phyloP scores from a whole-genome alignment of 768 basidiomycete genomes.

The Tricholoma bakamatsutake region DNA sequence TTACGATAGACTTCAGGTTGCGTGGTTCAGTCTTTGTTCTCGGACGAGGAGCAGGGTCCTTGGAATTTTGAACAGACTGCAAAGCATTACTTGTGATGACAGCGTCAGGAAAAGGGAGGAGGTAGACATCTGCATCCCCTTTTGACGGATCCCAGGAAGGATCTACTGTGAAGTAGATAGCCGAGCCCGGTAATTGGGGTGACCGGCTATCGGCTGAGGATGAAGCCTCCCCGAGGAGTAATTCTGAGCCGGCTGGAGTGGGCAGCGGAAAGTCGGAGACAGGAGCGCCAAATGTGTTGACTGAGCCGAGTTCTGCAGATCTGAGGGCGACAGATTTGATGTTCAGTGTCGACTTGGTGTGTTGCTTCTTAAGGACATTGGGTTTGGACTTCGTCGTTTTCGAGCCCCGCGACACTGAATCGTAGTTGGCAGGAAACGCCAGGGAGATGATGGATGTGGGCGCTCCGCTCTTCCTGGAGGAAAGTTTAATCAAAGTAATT shows the following conservation, averaged over 20 bases:
- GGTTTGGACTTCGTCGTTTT: slow-evolving; percentile 6
- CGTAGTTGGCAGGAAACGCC: background rate
- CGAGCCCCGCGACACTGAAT: background rate
- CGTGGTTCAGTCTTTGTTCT: slow-evolving; percentile 1
- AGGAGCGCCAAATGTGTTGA: background rate
- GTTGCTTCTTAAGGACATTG: slow-evolving; percentile 3
- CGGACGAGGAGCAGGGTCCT: background rate
- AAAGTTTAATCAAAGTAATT: background rate
- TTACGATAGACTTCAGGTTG: background rate
- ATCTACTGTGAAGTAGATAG: slow-evolving; percentile 14
- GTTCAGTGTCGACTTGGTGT: slow-evolving; percentile 5
- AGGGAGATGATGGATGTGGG: background rate
- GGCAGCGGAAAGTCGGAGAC: slow-evolving; percentile 2
- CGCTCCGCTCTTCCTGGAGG: background rate
- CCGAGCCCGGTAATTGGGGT: background rate
- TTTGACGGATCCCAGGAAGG: slow-evolving; percentile 12
- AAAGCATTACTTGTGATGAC: background rate
- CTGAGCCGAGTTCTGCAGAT: slow-evolving; percentile 1
- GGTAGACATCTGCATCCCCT: slow-evolving; percentile 9
- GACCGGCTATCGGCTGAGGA: background rate
- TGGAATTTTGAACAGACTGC: background rate
- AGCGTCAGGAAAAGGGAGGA: slow-evolving; percentile 5
- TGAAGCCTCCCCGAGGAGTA: background rate
- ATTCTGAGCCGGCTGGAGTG: background rate
- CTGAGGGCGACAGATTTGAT: background rate